Conservation (phyloP, 2,329 filamentous ascomycete species). For the Cryphonectria radicalis region DNA sequence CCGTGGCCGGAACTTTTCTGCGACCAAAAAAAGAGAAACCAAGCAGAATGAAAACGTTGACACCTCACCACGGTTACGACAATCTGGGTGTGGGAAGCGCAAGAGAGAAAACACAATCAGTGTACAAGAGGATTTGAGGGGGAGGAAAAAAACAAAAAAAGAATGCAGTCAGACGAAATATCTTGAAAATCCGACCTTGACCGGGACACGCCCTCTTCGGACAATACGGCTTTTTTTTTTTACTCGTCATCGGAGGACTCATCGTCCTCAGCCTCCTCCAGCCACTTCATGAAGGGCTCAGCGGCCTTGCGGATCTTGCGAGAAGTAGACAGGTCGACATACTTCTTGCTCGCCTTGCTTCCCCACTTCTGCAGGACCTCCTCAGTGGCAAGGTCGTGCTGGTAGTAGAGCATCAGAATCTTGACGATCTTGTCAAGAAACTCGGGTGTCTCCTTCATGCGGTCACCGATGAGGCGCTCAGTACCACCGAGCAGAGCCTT, state of each 20-base stretch:
- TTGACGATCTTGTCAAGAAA: conserved; percentile 77
- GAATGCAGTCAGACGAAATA: neutral
- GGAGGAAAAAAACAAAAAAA: neutral
- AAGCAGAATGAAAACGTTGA: neutral
- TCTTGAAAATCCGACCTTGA: neutral
- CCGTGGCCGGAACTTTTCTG: conserved; percentile 1
- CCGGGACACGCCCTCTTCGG: neutral
- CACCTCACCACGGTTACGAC: conserved; percentile 21
- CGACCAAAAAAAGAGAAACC: neutral
- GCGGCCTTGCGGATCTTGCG: conserved; percentile 96
- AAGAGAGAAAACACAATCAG: neutral
- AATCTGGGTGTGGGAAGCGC: conserved; percentile 24
- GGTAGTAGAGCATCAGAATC: conserved; percentile 87
- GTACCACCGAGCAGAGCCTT: conserved; percentile 94
- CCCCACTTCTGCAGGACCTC: conserved; percentile 91
- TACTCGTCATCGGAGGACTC: conserved; percentile 55
- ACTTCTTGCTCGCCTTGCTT: conserved; percentile 96
- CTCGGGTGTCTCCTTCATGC: conserved; percentile 77
- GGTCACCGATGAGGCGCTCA: conserved; percentile 80
- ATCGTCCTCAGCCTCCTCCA: conserved; percentile 81
- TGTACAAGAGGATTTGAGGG: neutral
- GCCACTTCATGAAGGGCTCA: conserved; percentile 92
- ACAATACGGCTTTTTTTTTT: conserved; percentile 21
- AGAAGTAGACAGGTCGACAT: conserved; percentile 85
- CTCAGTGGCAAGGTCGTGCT: conserved; percentile 86